Conservation (phyloP, 2,329 filamentous ascomycete species). For the Knoxdaviesia capensis region DNA sequence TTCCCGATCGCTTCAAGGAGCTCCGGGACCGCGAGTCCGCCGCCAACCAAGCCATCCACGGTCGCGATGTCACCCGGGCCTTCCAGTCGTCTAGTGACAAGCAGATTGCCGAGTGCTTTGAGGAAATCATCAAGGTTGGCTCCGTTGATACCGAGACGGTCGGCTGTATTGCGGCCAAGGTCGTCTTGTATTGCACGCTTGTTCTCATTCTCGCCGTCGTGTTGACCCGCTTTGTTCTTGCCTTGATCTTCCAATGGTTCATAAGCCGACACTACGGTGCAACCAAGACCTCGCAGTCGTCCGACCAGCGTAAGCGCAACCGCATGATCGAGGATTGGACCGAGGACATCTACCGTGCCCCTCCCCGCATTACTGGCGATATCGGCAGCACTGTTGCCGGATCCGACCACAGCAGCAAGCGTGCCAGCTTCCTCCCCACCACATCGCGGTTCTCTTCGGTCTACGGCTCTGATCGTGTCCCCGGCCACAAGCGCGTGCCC, state of each 20-base stretch:
- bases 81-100: constrained; percentile 68
- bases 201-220: constrained; percentile 87
- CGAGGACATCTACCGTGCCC: constrained; percentile 89
- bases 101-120: constrained; percentile 65
- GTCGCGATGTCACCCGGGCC: constrained; percentile 73
- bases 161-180: constrained; percentile 91
- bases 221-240: constrained; percentile 65
- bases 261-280: constrained; percentile 72
- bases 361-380: constrained; percentile 61
- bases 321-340: constrained; percentile 96
- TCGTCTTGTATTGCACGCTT: constrained; percentile 86
- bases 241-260: constrained; percentile 92
- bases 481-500: constrained; percentile 33
- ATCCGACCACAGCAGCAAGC: constrained; percentile 57
- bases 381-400: constrained; percentile 41
- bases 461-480: constrained; percentile 50
- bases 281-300: constrained; percentile 62
- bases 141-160: constrained; percentile 91
- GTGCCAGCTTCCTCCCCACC: constrained; percentile 74
- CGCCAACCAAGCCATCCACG: constrained; percentile 45
- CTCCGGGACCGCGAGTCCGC: constrained; percentile 46
- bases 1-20: constrained; percentile 60
- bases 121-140: constrained; percentile 89
- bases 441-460: constrained; percentile 90
- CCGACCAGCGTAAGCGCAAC: constrained; percentile 65